These are phyloP conservation scores for Aristolochia californica DNA, from an alignment of 164 flowering plant species.

Conservation along the genomic window DNA sequence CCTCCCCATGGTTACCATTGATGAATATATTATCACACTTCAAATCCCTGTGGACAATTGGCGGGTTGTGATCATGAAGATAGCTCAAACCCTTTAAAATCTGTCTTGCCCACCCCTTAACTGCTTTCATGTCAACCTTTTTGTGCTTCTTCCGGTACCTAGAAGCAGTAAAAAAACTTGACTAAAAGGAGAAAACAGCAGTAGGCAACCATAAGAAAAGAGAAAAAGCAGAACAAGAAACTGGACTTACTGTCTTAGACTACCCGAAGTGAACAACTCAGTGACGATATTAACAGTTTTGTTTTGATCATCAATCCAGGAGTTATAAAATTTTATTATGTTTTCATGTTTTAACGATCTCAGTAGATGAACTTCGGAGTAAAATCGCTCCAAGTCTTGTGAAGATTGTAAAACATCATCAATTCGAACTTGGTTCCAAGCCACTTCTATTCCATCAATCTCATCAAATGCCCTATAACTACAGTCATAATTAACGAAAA, in stretches of 20 bases:
- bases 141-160: constrained; percentile 56
- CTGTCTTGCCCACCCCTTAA: constrained; percentile 65
- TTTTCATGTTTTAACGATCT: constrained; percentile 47
- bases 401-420: constrained; percentile 48
- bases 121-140: constrained; percentile 52
- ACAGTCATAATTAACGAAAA: constrained; percentile 1
- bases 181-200: background rate
- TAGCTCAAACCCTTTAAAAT: constrained; percentile 46
- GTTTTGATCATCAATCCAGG: constrained; percentile 56
- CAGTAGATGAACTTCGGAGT: constrained; percentile 54
- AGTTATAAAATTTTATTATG: constrained; percentile 47
- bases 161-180: constrained; percentile 1
- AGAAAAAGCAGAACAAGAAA: background rate
- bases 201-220: background rate
- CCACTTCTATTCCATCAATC: constrained; percentile 65
- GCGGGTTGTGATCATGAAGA: constrained; percentile 55
- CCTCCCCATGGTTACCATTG: constrained; percentile 59
- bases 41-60: constrained; percentile 56
- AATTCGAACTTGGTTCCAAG: constrained; percentile 55
- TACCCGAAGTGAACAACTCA: constrained; percentile 68
- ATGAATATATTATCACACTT: constrained; percentile 65
- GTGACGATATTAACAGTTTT: constrained; percentile 58
- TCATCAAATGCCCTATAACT: constrained; percentile 61
- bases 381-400: constrained; percentile 42
- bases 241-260: constrained; percentile 52